Conservation (phyloP, 257 asterid species). For the Anisodus tanguticus region DNA sequence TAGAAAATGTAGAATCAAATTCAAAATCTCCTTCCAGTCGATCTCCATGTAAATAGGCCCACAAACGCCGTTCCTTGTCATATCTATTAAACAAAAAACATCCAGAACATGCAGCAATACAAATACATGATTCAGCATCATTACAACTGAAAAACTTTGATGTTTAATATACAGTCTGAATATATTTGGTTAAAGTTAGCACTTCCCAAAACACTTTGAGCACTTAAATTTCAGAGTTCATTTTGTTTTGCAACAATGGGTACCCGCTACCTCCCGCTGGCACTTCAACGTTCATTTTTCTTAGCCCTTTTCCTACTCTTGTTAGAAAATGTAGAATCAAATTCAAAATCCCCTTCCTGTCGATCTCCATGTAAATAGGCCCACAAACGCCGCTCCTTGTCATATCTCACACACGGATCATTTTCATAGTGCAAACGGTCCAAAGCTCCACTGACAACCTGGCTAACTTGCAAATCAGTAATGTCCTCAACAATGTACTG, state of each 20-base stretch:
- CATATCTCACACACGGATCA: slow-evolving; percentile 76
- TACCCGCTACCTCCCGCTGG: too few relatives aligned
- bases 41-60: slow-evolving; percentile 89
- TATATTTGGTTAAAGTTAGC: not conserved
- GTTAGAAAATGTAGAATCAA: slow-evolving; percentile 82
- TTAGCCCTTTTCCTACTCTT: slow-evolving; percentile 91
- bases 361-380: slow-evolving; percentile 84
- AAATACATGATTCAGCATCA: too few relatives aligned
- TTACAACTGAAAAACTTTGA: not conserved
- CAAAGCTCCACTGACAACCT: slow-evolving; percentile 91
- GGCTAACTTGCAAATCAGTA: slow-evolving; percentile 82
- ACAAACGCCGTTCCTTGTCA: slow-evolving; percentile 53
- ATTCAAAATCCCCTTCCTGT: slow-evolving; percentile 96
- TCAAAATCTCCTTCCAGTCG: slow-evolving; percentile 96
- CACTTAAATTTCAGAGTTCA: not conserved
- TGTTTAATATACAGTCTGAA: not conserved
- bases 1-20: slow-evolving; percentile 89
- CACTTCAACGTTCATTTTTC: slow-evolving; percentile 49
- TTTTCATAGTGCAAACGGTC: slow-evolving; percentile 93
- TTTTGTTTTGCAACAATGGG: too few relatives aligned
- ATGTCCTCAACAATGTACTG: slow-evolving; percentile 90
- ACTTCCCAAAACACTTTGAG: not conserved
- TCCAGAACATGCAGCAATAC: not conserved
- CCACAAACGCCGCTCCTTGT: slow-evolving; percentile 65
- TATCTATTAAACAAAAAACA: slow-evolving; percentile 32